A percentile compares a stretch with the other conserved stretches of the same genome.
phyloP scores from a whole-genome alignment of 2,329 filamentous ascomycete species.

The Aspergillus sp. region DNA sequence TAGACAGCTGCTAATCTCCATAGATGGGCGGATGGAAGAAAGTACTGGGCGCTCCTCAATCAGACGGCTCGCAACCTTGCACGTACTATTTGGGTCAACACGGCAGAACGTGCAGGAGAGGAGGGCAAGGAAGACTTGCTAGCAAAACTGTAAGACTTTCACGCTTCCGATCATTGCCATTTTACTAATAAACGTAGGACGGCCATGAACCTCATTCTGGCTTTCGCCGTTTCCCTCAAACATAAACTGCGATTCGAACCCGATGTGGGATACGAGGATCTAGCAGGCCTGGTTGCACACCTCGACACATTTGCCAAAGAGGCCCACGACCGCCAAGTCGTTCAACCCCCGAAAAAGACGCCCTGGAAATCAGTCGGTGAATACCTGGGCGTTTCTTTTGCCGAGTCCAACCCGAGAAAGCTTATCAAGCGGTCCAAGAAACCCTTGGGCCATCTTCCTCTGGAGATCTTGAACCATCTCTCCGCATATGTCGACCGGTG shows the following conservation, averaged over 20 bases:
- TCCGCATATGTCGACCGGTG: constrained; percentile 66
- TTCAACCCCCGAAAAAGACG: constrained; percentile 46
- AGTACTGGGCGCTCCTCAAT: constrained; percentile 61
- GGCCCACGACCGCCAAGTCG: constrained; percentile 49
- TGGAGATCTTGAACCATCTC: constrained; percentile 76
- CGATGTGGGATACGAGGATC: constrained; percentile 73
- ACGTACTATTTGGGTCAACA: constrained; percentile 81
- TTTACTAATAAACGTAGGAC: constrained; percentile 41
- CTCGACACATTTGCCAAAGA: constrained; percentile 72
- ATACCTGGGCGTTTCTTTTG: constrained; percentile 75
- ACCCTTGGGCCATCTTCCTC: constrained; percentile 78
- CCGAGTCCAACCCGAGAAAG: constrained; percentile 76
- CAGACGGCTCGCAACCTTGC: constrained; percentile 60
- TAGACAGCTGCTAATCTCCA: background rate
- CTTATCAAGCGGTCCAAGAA: constrained; percentile 70
- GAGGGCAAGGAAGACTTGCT: constrained; percentile 67
- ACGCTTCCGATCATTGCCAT: background rate
- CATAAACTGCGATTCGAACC: constrained; percentile 84
- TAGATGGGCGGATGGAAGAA: constrained; percentile 63
- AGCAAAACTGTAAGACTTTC: constrained; percentile 58
- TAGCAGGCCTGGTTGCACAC: constrained; percentile 68
- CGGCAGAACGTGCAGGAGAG: constrained; percentile 60
- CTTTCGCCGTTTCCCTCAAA: constrained; percentile 76
- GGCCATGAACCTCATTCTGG: constrained; percentile 74
- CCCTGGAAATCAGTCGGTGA: constrained; percentile 68